Evolutionary conservation across 1,284 basidiomycete species (phyloP).

Genomic region (Melampsora abietis-canadensis): DNA sequence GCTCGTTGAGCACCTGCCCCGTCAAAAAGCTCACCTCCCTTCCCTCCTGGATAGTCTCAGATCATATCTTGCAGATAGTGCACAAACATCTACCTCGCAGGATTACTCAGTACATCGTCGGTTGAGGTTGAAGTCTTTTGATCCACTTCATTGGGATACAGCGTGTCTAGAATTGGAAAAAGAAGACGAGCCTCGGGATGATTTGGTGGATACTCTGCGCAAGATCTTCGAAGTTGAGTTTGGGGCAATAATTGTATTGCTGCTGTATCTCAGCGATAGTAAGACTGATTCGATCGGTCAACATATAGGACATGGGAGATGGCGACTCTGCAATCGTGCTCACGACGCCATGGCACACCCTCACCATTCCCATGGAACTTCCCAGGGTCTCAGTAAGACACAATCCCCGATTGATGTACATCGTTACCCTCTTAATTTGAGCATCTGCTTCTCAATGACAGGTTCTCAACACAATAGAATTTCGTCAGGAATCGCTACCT

Average conservation of each 20-base stretch:
- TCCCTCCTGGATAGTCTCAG: background rate
- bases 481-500: constrained; percentile 1
- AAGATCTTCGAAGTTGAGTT: constrained; percentile 7
- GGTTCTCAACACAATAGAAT: constrained; percentile 10
- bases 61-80: background rate
- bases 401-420: background rate
- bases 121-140: background rate
- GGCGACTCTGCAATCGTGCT: background rate
- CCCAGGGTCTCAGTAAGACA: background rate
- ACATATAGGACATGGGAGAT: background rate
- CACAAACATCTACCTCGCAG: background rate
- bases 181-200: background rate
- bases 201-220: background rate
- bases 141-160: constrained; percentile 6
- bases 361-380: constrained; percentile 8
- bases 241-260: background rate
- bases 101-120: constrained; percentile 3
- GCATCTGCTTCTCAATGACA: constrained; percentile 14
- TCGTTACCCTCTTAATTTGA: background rate
- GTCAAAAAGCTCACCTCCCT: constrained; percentile 3
- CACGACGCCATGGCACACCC: constrained; percentile 2
- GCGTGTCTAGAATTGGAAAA: background rate
- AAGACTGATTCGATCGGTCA: background rate
- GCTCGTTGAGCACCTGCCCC: background rate
- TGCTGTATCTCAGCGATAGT: background rate